A percentile compares a stretch with the other conserved stretches of the same genome.
phyloP scores from a whole-genome alignment of 768 basidiomycete genomes.

The Russula abietina region DNA sequence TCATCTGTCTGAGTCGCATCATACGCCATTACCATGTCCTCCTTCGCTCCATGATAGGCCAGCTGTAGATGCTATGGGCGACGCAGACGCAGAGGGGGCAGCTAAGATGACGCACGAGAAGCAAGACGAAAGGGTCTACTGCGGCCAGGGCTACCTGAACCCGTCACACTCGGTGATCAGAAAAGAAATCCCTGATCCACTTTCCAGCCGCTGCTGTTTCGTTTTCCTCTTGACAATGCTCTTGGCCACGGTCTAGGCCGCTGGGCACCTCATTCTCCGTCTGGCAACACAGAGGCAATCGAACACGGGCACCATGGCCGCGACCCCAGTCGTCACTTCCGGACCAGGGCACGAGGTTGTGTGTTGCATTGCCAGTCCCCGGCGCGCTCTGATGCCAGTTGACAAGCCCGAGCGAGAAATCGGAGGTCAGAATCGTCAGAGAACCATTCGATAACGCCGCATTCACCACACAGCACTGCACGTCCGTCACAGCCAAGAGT shows the following conservation, averaged over 20 bases:
- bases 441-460: slow-evolving; percentile 3
- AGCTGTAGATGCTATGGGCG: background rate
- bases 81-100: background rate
- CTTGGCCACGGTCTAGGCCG: background rate
- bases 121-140: background rate
- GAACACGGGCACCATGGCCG: background rate
- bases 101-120: background rate
- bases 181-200: background rate
- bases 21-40: background rate
- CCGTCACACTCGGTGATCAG: background rate
- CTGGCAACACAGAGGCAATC: background rate
- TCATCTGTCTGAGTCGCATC: background rate
- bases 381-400: background rate
- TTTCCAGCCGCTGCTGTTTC: background rate
- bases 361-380: background rate
- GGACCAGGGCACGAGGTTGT: background rate
- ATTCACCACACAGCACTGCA: background rate
- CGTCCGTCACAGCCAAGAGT: background rate
- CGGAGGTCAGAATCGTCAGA: slow-evolving; percentile 1
- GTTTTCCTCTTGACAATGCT: background rate
- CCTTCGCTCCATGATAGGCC: background rate
- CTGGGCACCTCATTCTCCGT: background rate
- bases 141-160: background rate
- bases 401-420: background rate
- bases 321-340: background rate